Percentiles rank a stretch among this genome's conserved stretches.
Evolutionary conservation across 192 early-diverging fungal genomes (phyloP).

Genomic region (Linnemannia schmuckeri): DNA sequence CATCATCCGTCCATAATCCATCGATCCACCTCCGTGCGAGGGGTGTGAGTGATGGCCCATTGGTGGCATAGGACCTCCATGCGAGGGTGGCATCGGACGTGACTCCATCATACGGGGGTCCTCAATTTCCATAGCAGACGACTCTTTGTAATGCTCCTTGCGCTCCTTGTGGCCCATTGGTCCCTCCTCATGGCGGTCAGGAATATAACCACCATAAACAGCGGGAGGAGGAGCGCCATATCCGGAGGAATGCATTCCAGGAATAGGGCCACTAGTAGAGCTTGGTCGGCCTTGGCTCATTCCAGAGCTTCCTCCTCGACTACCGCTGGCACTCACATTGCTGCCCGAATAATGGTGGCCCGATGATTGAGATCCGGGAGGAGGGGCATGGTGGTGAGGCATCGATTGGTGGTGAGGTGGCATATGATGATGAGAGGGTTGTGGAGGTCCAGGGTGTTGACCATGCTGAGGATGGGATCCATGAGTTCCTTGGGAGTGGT

Average conservation of each 20-base stretch:
- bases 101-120: conserved; percentile 52
- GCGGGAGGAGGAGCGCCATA: conserved; percentile 29
- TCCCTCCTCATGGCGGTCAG: conserved; percentile 36
- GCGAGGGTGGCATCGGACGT: conserved; percentile 32
- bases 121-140: conserved; percentile 44
- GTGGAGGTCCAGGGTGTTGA: conserved; percentile 45
- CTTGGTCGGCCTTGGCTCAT: conserved; percentile 34
- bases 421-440: conserved; percentile 49
- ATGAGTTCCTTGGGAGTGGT: conserved; percentile 40
- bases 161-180: conserved; percentile 34
- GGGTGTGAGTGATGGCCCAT: conserved; percentile 52
- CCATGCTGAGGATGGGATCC: conserved; percentile 31
- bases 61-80: conserved; percentile 49
- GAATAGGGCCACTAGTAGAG: conserved; percentile 34
- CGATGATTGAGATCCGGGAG: conserved; percentile 24
- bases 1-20: conserved; percentile 55
- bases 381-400: conserved; percentile 40
- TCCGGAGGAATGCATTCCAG: conserved; percentile 41
- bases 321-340: conserved; percentile 25
- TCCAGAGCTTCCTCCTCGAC: conserved; percentile 21
- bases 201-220: conserved; percentile 52
- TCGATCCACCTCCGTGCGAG: conserved; percentile 47
- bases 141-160: conserved; percentile 53
- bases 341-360: conserved; percentile 41
- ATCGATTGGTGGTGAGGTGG: conserved; percentile 38